Conservation (phyloP, 1,284 basidiomycete species). For the Trichosporon faecale region DNA sequence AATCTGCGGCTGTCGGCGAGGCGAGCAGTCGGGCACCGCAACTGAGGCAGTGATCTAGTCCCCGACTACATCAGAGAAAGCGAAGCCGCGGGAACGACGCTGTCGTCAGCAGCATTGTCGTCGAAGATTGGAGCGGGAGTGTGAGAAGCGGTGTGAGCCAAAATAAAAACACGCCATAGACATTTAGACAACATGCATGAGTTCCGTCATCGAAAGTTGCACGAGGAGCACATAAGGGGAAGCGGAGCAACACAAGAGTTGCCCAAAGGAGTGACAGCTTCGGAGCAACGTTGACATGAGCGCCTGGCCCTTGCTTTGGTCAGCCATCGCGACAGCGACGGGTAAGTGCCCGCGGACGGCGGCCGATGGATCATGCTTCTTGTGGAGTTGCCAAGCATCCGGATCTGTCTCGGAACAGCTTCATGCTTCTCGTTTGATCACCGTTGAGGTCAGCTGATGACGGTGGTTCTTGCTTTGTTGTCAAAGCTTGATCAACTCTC, state of each 20-base stretch:
- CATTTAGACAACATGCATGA: neutral
- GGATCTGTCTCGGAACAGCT: neutral
- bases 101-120: too few species aligned
- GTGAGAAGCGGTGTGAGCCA: neutral
- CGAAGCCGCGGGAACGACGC: too few species aligned
- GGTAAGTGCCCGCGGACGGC: neutral
- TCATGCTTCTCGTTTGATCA: neutral
- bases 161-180: neutral
- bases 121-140: neutral
- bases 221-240: neutral
- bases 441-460: neutral
- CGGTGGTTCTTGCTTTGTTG: too few species aligned
- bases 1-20: neutral
- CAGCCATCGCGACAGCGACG: neutral
- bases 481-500: too few species aligned
- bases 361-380: too few species aligned
- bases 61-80: too few species aligned
- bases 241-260: neutral
- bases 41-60: too few species aligned
- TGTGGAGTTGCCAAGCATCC: neutral
- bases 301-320: neutral
- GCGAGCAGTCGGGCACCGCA: neutral
- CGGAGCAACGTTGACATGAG: neutral
- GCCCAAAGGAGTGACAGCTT: neutral
- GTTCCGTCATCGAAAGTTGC: neutral